Base-by-base conservation (phyloP, 768 basidiomycete species). In the Lentinus tigrinus region DNA sequence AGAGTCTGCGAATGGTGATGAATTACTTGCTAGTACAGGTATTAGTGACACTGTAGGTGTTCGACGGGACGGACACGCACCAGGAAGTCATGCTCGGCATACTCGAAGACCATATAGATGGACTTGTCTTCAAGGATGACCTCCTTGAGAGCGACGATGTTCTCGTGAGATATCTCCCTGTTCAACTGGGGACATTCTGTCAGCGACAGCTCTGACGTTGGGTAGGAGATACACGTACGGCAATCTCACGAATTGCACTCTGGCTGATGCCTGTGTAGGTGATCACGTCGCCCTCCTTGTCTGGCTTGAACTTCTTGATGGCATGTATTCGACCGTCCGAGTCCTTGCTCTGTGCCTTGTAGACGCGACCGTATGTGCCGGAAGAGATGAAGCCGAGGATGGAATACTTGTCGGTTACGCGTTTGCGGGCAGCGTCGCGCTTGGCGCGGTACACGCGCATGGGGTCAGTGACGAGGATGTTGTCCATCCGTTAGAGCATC, bases 291-390 rank as follows among this genome's bases (percentile, higher is more conserved):
- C 96, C 96, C 75, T 99, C 97, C 73, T 98, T 98, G 80, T 99
- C 97, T 0, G 96, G 97, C 70, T 99, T 99, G 79, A 98, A 98
- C 73, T 98, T 99, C 80, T 99, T 99, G 77, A 99, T 98, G 6
- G 97, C 97, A 65, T 95, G 89, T 47, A 96, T 81, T 61, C 76
- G 78, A 2, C 79, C 84, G 40, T 88, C 85, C 3, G 84, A 80
- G 13, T 87, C 89, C 46, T 83, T 77, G 67, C 88, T 89, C 68
- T 87, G 83, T 0, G 95, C 97, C 72, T 98, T 98, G 84, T 98
- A 99, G 2, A 98, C 97, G n/a, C 95, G 81, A 1, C 97, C 97
- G 69, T 98, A 98, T 0, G 96, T 98, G 19, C 97, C 97, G 8
- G 94, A 96, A 2, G 97, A 98, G 62, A 99, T 96, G 77, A 98